These are phyloP conservation scores for Diaporthe eres DNA, from an alignment of 2,329 filamentous ascomycete species.

Conservation along the genomic window DNA sequence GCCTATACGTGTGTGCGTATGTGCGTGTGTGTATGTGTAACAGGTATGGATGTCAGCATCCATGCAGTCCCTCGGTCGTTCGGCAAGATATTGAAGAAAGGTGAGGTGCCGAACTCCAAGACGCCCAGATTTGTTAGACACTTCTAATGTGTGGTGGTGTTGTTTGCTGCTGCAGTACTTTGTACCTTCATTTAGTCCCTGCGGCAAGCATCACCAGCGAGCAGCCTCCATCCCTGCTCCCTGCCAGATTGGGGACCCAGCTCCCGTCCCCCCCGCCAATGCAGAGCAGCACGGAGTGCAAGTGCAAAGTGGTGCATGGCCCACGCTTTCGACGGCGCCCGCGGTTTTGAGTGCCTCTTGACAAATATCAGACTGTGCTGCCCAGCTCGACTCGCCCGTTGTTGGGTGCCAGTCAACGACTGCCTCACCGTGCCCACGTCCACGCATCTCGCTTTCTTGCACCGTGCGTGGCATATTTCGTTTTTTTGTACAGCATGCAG, in stretches of 20 bases:
- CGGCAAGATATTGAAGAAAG: background rate
- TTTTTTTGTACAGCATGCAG: background rate
- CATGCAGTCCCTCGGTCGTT: background rate
- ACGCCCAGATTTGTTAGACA: background rate
- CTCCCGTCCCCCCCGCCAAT: conserved; percentile 33
- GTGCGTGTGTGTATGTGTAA: background rate
- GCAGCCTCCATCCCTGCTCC: conserved; percentile 8
- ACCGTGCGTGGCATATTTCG: background rate
- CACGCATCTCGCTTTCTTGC: background rate
- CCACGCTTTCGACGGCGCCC: conserved; percentile 22
- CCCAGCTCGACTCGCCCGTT: conserved; percentile 15
- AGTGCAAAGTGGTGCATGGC: conserved; percentile 1
- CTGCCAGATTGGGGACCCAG: conserved; percentile 36
- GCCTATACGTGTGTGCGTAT: background rate
- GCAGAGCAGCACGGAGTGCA: background rate
- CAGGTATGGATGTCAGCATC: background rate
- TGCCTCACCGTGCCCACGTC: conserved; percentile 2
- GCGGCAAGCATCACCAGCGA: background rate
- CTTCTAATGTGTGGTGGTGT: background rate
- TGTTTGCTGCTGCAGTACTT: conserved; percentile 13
- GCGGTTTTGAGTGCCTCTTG: conserved; percentile 21
- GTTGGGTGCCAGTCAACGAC: background rate
- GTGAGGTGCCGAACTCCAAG: background rate
- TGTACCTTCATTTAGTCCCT: conserved; percentile 5
- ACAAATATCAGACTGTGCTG: conserved; percentile 20